These are phyloP conservation scores for Kodamaea sp. DNA, from an alignment of 1,139 yeast genomes.

Conservation along the genomic window DNA sequence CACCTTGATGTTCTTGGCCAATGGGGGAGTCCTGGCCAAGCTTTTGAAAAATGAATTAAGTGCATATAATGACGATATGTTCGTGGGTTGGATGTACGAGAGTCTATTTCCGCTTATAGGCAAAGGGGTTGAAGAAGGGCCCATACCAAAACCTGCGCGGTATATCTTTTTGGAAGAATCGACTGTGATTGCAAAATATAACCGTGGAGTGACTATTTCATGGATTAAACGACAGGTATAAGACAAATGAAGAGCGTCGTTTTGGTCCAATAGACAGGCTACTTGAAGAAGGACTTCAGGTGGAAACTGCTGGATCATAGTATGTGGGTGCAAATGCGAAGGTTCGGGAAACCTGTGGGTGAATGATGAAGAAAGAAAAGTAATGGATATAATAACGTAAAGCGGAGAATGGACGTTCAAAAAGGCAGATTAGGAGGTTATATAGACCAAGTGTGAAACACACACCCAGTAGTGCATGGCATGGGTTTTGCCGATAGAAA, in stretches of 20 bases:
- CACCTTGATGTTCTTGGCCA: constrained; percentile 7
- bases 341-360: background rate
- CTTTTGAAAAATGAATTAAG: constrained; percentile 16
- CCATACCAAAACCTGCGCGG: constrained; percentile 1
- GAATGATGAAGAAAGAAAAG: background rate
- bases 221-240: constrained; percentile 11
- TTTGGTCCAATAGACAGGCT: constrained; percentile 13
- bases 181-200: constrained; percentile 12
- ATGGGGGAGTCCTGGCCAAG: constrained; percentile 3
- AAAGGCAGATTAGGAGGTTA: too few species aligned
- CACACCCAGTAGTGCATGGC: too few species aligned
- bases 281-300: constrained; percentile 13
- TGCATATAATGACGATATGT: constrained; percentile 14
- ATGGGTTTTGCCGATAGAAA: constrained; percentile 6
- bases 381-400: background rate
- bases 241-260: constrained; percentile 14
- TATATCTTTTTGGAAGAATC: constrained; percentile 15
- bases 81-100: constrained; percentile 9
- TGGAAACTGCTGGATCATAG: constrained; percentile 14
- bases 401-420: background rate
- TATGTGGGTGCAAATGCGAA: background rate
- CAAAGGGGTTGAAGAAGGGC: background rate
- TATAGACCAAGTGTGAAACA: too few species aligned
- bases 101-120: background rate
- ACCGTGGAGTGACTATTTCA: constrained; percentile 11